phyloP scores from a whole-genome alignment of 805 yeast species.

The Teunomyces funiuensis region DNA sequence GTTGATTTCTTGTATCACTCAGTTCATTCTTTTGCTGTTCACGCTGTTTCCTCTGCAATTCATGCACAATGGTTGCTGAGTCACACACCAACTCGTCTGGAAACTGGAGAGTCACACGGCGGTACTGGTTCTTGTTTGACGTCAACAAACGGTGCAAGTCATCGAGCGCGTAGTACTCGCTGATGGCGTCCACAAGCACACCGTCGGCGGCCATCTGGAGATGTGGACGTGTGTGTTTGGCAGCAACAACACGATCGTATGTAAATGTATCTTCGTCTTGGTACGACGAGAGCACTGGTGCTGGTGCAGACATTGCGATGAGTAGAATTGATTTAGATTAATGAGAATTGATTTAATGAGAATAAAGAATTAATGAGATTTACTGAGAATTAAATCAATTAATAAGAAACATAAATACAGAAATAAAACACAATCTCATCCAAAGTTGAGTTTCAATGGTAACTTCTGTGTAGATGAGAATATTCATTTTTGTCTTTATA shows the following conservation, averaged over 20 bases:
- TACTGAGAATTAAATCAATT: no score
- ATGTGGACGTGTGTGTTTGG: constrained; percentile 22
- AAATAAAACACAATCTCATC: no score
- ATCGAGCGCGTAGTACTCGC: constrained; percentile 55
- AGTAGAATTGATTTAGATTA: constrained; percentile 6
- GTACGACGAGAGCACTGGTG: constrained; percentile 68
- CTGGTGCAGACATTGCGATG: constrained; percentile 12
- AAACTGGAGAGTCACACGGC: constrained; percentile 77
- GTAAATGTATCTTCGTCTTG: constrained; percentile 61
- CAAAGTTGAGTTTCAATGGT: no score
- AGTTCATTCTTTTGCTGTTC: background rate
- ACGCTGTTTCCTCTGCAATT: constrained; percentile 43
- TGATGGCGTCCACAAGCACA: constrained; percentile 26
- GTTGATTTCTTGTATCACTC: background rate
- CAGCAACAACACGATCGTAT: constrained; percentile 43
- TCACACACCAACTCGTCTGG: constrained; percentile 82
- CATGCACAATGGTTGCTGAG: constrained; percentile 66
- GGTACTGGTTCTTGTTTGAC: constrained; percentile 32
- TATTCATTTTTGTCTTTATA: no score
- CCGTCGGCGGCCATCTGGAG: constrained; percentile 22
- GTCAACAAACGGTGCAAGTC: constrained; percentile 42
- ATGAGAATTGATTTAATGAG: no score
- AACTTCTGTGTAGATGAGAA: no score
- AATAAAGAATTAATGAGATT: no score
- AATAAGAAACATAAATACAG: no score